Evolutionary conservation across 495 filamentous ascomycete genomes (phyloP).

Genomic region (Daldinia decipiens): DNA sequence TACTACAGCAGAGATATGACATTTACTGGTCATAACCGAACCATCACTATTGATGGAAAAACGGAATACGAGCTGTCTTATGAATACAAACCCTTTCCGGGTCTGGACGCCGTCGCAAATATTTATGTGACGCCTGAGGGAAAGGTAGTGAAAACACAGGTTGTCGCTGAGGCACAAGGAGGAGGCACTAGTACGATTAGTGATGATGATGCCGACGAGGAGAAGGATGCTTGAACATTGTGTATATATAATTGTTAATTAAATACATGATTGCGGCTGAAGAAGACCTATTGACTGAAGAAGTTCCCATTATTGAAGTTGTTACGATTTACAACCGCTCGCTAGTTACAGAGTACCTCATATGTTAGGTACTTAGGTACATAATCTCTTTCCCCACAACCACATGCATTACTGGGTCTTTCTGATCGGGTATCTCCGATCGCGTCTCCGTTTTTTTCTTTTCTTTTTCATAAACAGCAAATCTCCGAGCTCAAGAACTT

Average conservation of each 20-base stretch:
- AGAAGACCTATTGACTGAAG: too few species aligned
- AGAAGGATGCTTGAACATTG: background rate
- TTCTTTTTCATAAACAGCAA: background rate
- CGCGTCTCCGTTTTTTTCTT: background rate
- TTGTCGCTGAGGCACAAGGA: constrained; percentile 61
- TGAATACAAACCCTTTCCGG: constrained; percentile 62
- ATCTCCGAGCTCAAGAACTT: background rate
- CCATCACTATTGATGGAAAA: constrained; percentile 55
- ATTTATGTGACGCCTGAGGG: constrained; percentile 61
- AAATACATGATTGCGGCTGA: background rate
- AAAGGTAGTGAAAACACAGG: constrained; percentile 58
- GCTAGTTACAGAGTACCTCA: too few species aligned
- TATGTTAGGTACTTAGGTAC: too few species aligned
- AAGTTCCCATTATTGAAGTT: too few species aligned
- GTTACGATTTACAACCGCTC: too few species aligned
- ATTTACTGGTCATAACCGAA: constrained; percentile 64
- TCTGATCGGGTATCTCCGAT: background rate
- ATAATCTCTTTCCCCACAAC: background rate
- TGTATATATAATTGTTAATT: background rate
- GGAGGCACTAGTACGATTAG: constrained; percentile 62
- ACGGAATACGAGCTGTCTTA: constrained; percentile 61
- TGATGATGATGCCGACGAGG: constrained; percentile 47
- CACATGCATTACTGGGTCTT: background rate
- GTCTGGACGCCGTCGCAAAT: constrained; percentile 57
- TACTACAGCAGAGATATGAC: constrained; percentile 61